Percentiles rank a stretch among this genome's conserved stretches.
These are phyloP conservation scores for Forsythia viridissima DNA, from an alignment of 257 asterid species.

Conservation along the genomic window DNA sequence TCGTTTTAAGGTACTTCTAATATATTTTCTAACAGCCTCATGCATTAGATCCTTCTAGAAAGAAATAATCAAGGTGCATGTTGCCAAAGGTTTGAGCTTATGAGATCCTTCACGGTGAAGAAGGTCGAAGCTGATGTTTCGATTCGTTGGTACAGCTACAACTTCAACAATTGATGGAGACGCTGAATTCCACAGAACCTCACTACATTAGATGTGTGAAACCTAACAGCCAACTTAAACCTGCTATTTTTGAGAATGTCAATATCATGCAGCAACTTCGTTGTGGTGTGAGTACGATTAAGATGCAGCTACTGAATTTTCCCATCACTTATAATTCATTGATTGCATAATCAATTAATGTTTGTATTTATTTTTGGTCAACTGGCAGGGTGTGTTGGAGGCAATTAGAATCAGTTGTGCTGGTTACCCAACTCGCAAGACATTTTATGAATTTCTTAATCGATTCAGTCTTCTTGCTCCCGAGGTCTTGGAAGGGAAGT, in stretches of 20 bases:
- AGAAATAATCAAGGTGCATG: not conserved
- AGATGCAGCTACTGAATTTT: slow-evolving; percentile 14
- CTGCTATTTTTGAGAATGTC: slow-evolving; percentile 86
- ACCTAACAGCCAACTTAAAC: slow-evolving; percentile 93
- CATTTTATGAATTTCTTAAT: slow-evolving; percentile 82
- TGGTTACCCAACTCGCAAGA: slow-evolving; percentile 96
- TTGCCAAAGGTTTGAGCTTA: slow-evolving; percentile 1
- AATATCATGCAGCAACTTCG: slow-evolving; percentile 95
- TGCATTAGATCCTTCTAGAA: slow-evolving; percentile 11
- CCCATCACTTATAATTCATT: not conserved
- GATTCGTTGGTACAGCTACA: slow-evolving; percentile 63
- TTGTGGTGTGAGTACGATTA: slow-evolving; percentile 84
- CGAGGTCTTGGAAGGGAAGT: slow-evolving; percentile 81
- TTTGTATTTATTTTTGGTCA: slow-evolving; percentile 2
- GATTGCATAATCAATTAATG: slow-evolving; percentile 1
- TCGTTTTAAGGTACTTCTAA: slow-evolving; percentile 75
- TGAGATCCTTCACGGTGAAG: slow-evolving; percentile 17
- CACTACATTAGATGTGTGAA: slow-evolving; percentile 98
- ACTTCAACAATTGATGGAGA: slow-evolving; percentile 97
- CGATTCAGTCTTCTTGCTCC: slow-evolving; percentile 94
- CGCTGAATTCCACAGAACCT: slow-evolving; percentile 93
- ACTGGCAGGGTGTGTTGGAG: slow-evolving; percentile 82
- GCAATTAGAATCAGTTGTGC: slow-evolving; percentile 99
- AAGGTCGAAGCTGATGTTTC: slow-evolving; percentile 32
- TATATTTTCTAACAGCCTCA: not conserved